These are phyloP conservation scores for Bipolaris victoriae DNA, from an alignment of 2,329 filamentous ascomycete species.

Conservation along the genomic window DNA sequence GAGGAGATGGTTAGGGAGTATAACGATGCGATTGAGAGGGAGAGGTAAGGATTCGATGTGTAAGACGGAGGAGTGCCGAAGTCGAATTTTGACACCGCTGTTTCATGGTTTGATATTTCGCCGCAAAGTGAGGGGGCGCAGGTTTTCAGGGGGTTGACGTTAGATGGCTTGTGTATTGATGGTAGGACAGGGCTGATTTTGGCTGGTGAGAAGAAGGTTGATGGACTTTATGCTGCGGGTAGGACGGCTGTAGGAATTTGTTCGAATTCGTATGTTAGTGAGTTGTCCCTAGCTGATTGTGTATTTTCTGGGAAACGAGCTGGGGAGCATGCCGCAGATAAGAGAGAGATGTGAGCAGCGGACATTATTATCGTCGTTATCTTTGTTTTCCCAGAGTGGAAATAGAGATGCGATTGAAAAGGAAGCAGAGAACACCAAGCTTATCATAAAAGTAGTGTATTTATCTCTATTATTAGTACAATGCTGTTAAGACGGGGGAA, in stretches of 20 bases:
- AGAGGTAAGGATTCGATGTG: neutral
- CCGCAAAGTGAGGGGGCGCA: neutral
- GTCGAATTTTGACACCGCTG: neutral
- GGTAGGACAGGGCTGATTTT: neutral
- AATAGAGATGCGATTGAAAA: too few relatives aligned
- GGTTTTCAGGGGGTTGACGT: neutral
- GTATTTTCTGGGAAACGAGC: neutral
- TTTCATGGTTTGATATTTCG: neutral
- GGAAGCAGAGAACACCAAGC: too few relatives aligned
- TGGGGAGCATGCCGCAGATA: neutral
- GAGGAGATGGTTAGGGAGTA: neutral
- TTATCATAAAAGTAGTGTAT: too few relatives aligned
- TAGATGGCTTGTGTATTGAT: neutral
- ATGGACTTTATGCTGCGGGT: neutral
- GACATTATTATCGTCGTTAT: too few relatives aligned
- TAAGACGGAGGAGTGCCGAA: neutral
- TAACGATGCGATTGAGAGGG: neutral
- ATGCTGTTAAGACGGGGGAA: too few relatives aligned
- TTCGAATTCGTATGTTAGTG: neutral
- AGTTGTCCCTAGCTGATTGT: neutral
- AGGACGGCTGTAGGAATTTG: neutral
- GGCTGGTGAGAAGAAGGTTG: neutral
- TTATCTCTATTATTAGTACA: too few relatives aligned
- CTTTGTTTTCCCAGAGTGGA: too few relatives aligned
- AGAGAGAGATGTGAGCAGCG: too few relatives aligned